Base-by-base conservation (phyloP, 257 asterid genomes). In the Salvia hispanica region DNA sequence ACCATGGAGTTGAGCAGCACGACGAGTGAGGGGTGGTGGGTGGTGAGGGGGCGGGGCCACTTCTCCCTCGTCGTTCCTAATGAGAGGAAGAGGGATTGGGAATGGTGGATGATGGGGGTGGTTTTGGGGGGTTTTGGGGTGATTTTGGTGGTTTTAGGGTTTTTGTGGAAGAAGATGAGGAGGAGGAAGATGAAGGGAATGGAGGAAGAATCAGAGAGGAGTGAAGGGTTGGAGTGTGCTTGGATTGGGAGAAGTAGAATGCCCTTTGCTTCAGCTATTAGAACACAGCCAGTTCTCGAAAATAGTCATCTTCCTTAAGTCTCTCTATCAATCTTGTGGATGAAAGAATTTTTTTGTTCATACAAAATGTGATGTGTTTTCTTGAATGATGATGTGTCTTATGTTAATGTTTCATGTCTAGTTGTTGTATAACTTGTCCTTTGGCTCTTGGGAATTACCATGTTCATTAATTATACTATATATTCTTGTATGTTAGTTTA, bases 201-300 rank as follows among this genome's bases (percentile, higher is more conserved):
- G 95, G 93, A 82, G 74, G 77, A 31, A 64, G 77, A 80, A 69
- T 69, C 93, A 3, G 96, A 84, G 65, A 77, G 80, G 68, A 76
- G 78, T 74, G 96, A 78, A 70, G 88, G 48, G 6, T 74, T 91
- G 79, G 95, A 81, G 33, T 7, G 66, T 25, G 31, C 74, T 46
- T 86, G 96, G 96, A 73, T 88, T 68, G 95, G 95, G 34, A 67
- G 76, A 36, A 91, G 95, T 68, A 88, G 86, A 77, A 85, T 91
- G 96, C 95, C 96, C 58, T 72, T 77, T 36, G 96, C 95, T 69
- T 43, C 86, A 66, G 83, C 78, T 77, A 79, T 85, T 67, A 86
- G 96, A 73, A 91, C 93, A 42, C 89, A 79, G 21, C 95, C 97
- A 43, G 84, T 70, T 74, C 74, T 88, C 73, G 95, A 91, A 63